phyloP scores from a whole-genome alignment of 176 grass and related monocot species.

The Aegilops sharonensis region DNA sequence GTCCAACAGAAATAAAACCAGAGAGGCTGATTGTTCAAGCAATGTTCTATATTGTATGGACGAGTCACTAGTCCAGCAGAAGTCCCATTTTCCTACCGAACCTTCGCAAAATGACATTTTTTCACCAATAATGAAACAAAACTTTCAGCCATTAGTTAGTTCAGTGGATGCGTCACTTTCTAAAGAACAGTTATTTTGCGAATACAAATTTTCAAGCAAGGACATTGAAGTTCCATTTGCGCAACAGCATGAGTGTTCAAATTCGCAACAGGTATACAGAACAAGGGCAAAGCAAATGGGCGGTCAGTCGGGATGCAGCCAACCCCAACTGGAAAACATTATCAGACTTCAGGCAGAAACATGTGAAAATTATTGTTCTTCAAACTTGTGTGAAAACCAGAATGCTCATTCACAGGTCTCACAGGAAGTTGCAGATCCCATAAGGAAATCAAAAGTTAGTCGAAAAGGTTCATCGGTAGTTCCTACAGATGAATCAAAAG shows the following conservation, averaged over 20 bases:
- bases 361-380: constrained; percentile 27
- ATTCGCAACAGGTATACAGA: constrained; percentile 18
- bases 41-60: neutral
- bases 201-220: constrained; percentile 13
- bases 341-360: constrained; percentile 20
- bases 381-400: constrained; percentile 26
- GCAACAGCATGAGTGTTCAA: constrained; percentile 4
- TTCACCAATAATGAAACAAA: constrained; percentile 37
- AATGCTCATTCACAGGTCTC: constrained; percentile 15
- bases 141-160: constrained; percentile 28
- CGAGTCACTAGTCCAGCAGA: constrained; percentile 22
- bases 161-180: constrained; percentile 28
- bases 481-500: constrained; percentile 42
- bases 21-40: constrained; percentile 23
- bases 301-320: constrained; percentile 4
- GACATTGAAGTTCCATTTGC: constrained; percentile 24
- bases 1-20: constrained; percentile 22
- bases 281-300: constrained; percentile 7
- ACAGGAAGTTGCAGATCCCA: constrained; percentile 13
- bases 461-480: constrained; percentile 25
- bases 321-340: neutral
- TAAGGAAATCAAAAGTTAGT: constrained; percentile 27
- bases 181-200: constrained; percentile 15
- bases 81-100: neutral
- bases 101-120: constrained; percentile 21